A percentile compares a stretch with the other conserved stretches of the same genome.
Evolutionary conservation across 106 monocot genomes (phyloP).

Genomic region (Xerophyta viscosa): DNA sequence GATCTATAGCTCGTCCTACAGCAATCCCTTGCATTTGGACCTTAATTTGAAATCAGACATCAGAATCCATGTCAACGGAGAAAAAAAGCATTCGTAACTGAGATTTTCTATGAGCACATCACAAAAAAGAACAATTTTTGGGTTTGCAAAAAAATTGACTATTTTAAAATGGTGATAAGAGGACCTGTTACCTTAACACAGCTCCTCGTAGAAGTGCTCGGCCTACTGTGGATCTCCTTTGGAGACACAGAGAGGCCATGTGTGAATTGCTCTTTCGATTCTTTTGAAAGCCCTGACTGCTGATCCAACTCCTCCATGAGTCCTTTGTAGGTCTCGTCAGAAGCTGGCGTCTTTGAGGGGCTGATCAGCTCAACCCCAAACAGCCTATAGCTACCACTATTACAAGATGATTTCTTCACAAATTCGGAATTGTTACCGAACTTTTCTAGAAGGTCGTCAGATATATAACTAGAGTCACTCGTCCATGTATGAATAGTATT

Average conservation of each 20-base stretch:
- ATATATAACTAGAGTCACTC: not conserved
- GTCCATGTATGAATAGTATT: conserved; percentile 4
- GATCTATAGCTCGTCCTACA: conserved; percentile 77
- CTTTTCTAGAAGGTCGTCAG: conserved; percentile 12
- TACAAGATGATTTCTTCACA: conserved; percentile 20
- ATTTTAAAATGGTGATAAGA: not conserved
- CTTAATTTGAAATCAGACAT: conserved; percentile 20
- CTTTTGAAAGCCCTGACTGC: conserved; percentile 33
- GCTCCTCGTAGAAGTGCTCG: conserved; percentile 30
- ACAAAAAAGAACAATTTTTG: not conserved
- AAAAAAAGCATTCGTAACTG: not conserved
- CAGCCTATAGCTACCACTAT: conserved; percentile 15
- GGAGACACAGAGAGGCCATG: conserved; percentile 6
- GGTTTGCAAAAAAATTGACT: not conserved
- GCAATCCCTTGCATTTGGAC: conserved; percentile 93
- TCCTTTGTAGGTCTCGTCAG: conserved; percentile 4
- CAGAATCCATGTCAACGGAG: not conserved
- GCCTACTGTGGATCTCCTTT: conserved; percentile 39
- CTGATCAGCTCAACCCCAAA: conserved; percentile 43
- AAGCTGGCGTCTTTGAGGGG: not conserved
- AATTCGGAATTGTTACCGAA: not conserved
- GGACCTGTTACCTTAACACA: conserved; percentile 49
- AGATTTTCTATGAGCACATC: not conserved
- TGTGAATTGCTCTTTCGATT: conserved; percentile 23
- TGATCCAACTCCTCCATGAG: conserved; percentile 33